phyloP scores from a whole-genome alignment of 306 rosid genomes.

The Glycyrrhiza uralensis region DNA sequence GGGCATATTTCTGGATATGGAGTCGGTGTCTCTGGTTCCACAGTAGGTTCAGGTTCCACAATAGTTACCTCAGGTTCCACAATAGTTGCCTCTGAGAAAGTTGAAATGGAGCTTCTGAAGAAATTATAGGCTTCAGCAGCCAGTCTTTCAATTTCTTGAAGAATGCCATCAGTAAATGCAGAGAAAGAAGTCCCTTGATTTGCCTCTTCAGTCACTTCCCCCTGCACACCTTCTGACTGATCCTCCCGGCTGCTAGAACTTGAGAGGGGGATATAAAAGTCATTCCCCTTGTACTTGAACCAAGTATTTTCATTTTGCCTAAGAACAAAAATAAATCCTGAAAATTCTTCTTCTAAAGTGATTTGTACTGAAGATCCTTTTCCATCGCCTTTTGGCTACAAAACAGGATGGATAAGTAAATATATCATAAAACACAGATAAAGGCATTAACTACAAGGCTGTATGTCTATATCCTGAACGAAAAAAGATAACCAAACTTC shows the following conservation, averaged over 20 bases:
- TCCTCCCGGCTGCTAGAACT: slow-evolving; percentile 35
- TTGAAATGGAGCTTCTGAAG: slow-evolving; percentile 60
- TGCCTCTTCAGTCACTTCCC: slow-evolving; percentile 32
- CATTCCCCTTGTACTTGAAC: slow-evolving; percentile 65
- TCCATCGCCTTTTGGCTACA: slow-evolving; percentile 58
- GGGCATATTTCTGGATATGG: slow-evolving; percentile 36
- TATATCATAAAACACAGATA: slow-evolving; percentile 17
- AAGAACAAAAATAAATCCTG: slow-evolving; percentile 72
- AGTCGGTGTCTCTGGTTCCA: slow-evolving; percentile 1
- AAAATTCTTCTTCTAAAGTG: slow-evolving; percentile 58
- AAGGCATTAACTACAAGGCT: neutral
- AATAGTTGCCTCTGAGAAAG: slow-evolving; percentile 41
- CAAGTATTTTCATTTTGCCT: slow-evolving; percentile 61
- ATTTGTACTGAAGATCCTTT: slow-evolving; percentile 49
- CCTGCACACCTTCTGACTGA: slow-evolving; percentile 28
- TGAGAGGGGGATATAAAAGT: slow-evolving; percentile 66
- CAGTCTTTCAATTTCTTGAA: slow-evolving; percentile 71
- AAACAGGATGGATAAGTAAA: slow-evolving; percentile 16
- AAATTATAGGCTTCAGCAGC: slow-evolving; percentile 84
- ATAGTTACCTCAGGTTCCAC: neutral
- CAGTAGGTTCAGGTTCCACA: neutral
- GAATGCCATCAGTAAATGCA: slow-evolving; percentile 51
- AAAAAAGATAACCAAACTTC: slow-evolving; percentile 9
- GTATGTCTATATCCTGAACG: neutral
- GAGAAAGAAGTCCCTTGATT: slow-evolving; percentile 31